Evolutionary conservation across 2,329 filamentous ascomycete genomes (phyloP), one percentile per base, ranked within the genome.

Genomic region (Claviceps sp.): DNA sequence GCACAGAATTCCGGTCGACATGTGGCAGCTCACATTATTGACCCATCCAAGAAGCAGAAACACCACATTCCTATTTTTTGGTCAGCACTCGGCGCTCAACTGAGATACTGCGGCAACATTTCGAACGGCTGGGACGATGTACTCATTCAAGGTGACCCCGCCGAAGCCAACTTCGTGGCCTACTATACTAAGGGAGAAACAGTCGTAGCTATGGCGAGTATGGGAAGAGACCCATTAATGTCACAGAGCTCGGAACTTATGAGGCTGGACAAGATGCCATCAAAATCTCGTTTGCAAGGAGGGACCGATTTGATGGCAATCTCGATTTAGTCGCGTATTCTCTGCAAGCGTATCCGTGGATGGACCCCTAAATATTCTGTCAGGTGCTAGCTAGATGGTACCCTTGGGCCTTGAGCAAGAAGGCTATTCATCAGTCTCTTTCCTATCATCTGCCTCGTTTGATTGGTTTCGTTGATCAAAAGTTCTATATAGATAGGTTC

Each of bases 31-130:
- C 80, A 86, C 60, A 95, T 98, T 62, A 77, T 82, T 58, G 74
- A 85, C 60, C 78, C 84, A 14, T 13, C 52, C 7, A 66, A 75
- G 46, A 74, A 76, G 56, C 74, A 82, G 0, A 82, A 86, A 60
- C 74, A 79, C 2, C 96, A 95, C 68, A 91, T 93, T 53, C 93
- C 93, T 0, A 79, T 98, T 49, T 98, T 98, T 74, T 98, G 93
- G 93, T 95, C 88, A 1, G 93, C 93, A 0, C 72, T 98, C 5
- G 88, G 90, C 5, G 78, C 82, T 5, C 93, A 98, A 70, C 69
- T 98, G 61, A 81, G 93, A 46, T 98, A 98, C 74, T 95, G 89
- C 63, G 93, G 93, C 13, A 93, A 91, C 71, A 88, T 90, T 1
- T 57, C 59, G 8, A 78, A 80, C 51, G 91, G 91, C 0, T 97